Base-by-base conservation (phyloP, 345 rosid genomes). In the Salix viminalis region DNA sequence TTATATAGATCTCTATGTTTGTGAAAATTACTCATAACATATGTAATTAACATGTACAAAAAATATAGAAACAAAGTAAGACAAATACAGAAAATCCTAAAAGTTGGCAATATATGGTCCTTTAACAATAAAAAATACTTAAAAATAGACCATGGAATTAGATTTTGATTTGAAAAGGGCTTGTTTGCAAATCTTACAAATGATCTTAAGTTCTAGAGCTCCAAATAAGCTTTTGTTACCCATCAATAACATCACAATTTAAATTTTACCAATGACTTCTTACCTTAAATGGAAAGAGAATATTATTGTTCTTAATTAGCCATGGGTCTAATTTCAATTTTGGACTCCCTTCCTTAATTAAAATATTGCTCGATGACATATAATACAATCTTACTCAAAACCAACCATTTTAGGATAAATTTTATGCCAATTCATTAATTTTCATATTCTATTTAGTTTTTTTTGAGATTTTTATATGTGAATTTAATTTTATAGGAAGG, bases 401-500 rank as follows among this genome's bases (percentile, higher is more conserved):
- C 37, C 37, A 34, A 12, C 10, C 37, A 32, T 16, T 64, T 64
- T 16, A 26, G 21, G 6, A 5, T 64, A 32, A 32, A 32, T 32
- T 4, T 0, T 4, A 32, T 32, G 5, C 34, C 34, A 32, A 12
- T 30, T 65, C 7, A 65, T 30, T 28, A 24, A 61, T 24, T 23
- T 61, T 24, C 30, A 61, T 15, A 24, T 9, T 24, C 5, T 24
- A 9, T 64, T 14, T 64, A 13, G 1, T 12, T 65, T 5, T 65
- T 5, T 6, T 4, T 64, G 1, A 64, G 37, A 26, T 3, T 30
- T 13, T 7, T 65, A 14, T 26, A 64, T n/a, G 3, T n/a, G 62
- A 58, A n/a, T n/a, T 58, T 23, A 24, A n/a, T 58, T 77, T 64
- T 86, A 69, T 26, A 94, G 98, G 98, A 94, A 82, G 94, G 90